Percentiles rank a stretch among this genome's conserved stretches.
Evolutionary conservation across 2,329 filamentous ascomycete genomes (phyloP).

Genomic region (Monosporascus sp.): DNA sequence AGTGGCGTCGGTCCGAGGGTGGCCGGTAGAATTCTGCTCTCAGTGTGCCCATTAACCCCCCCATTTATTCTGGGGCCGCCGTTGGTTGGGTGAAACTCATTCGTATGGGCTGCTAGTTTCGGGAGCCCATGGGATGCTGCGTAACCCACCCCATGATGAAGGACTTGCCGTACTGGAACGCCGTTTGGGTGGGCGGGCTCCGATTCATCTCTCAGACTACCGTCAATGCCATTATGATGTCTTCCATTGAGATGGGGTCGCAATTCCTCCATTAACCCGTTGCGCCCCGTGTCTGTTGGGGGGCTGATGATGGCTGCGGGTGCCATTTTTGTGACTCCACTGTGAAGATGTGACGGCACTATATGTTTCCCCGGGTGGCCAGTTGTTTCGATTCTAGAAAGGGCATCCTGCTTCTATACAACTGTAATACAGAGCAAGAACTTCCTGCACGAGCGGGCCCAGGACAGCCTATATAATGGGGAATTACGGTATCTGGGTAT

Average conservation of each 20-base stretch:
- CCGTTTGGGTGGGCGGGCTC: not conserved
- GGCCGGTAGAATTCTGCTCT: conserved; percentile 1
- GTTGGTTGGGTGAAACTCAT: conserved; percentile 8
- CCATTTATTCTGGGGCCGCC: conserved; percentile 5
- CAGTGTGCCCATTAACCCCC: conserved; percentile 10
- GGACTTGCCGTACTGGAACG: not conserved
- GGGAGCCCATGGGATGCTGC: not conserved
- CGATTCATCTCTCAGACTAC: not conserved
- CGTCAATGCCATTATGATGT: not conserved
- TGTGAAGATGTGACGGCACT: conserved; percentile 13
- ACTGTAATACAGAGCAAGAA: conserved; percentile 1
- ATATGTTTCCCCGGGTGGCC: conserved; percentile 9
- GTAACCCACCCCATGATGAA: not conserved
- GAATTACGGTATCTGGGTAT: conserved; percentile 1
- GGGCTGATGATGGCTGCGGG: conserved; percentile 23
- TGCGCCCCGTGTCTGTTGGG: conserved; percentile 13
- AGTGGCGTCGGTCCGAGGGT: conserved; percentile 22
- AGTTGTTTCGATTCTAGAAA: conserved; percentile 7
- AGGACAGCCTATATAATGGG: conserved; percentile 3
- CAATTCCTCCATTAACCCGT: conserved; percentile 19
- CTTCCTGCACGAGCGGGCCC: not conserved
- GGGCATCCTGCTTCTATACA: conserved; percentile 19
- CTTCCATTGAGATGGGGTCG: conserved; percentile 22
- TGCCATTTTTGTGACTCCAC: conserved; percentile 22
- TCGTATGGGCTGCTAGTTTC: conserved; percentile 6